Evolutionary conservation across 441 rosid genomes (phyloP), one percentile per base, ranked within the genome.

Genomic region (Corymbia citriodora): DNA sequence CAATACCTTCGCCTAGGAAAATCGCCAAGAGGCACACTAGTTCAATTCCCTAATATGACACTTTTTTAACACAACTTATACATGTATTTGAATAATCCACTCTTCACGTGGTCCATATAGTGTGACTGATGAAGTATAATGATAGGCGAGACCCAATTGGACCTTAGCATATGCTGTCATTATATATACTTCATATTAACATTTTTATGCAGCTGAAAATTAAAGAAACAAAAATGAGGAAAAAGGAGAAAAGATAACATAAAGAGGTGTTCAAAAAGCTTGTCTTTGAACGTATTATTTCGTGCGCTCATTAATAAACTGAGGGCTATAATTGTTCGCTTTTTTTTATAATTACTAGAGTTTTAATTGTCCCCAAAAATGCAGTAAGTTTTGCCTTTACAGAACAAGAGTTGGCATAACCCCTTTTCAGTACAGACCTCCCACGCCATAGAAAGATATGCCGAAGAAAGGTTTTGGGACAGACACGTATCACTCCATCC

Each of bases 1-100:
- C 1, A 0, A 72, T 18, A 18, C 27, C 7, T 72, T 36, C 27
- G 36, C 7, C 0, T 5, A 10, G 15, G 25, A 36, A 14, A 1
- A 72, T 72, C 5, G 7, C 13, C 82, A 6, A 0, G 27, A 72
- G 48, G 2, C 0, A 2, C 25, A 13, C 14, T 18, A 36, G 9
- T 21, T 8, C 4, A 1, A 72, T 72, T 72, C 19, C 36, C 4
- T 6, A 36, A 19, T 21, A 10, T 11, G 0, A 10, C 9, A 36
- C 6, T 36, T 72, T 72, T 72, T 40, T 72, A 36, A 36, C 9
- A 3, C 27, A 36, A 72, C 12, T 72, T 1, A 10, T 3, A 33
- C 2, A 1, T 33, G 40, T 70, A 5, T 19, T 70, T 19, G 7
- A 33, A 33, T 18, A 70, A 21, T 70, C 33, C 45, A 3, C 25